Base-by-base conservation (phyloP, 768 basidiomycete genomes). In the Termitomyces sp. region DNA sequence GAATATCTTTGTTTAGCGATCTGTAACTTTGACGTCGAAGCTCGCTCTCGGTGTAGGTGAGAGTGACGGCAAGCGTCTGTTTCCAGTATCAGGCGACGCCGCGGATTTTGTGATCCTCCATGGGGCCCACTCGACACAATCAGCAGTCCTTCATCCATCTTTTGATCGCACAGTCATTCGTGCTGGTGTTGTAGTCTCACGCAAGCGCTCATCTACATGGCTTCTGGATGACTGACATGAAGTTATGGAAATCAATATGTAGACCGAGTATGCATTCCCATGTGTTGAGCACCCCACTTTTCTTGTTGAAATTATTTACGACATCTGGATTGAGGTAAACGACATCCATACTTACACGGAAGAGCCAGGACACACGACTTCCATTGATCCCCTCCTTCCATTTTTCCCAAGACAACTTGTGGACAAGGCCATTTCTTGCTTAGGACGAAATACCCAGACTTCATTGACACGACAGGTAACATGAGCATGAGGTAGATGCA, bases 51-150 rank as follows among this genome's bases (percentile, higher is more conserved):
- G 81, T 7, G 57, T 69, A 25, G 56, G 59, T 31, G 63, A 64
- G 36, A 63, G 69, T 48, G 34, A 51, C 40, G 65, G 69, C 53
- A 55, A 51, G 58, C 69, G 71, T 57, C 73, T 86, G 4, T 67
- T 73, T 47, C 76, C 79, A n/a, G 62, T 60, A 46, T 45, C 69
- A 47, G 81, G 79, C 25, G 78, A 80, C 65, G 73, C 71, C 25
- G 84, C 86, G 8, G 82, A 87, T 70, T 85, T 87, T 56, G 81
- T 87, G 32, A 73, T 88, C 57, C 72, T 88, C 57, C 85, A 85
- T 65, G 80, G 78, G 43, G 76, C 77, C 57, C 66, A 69, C 37
- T 69, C 73, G 29, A 68, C 83, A 56, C 80, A 78, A 63, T 74
- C 77, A 60, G 81, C 78, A 10, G 80, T 82, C 20, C 76, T 86